Percentiles rank a stretch among this genome's conserved stretches.
Evolutionary conservation across 768 basidiomycete genomes (phyloP).

Genomic region (Suillus occidentalis): DNA sequence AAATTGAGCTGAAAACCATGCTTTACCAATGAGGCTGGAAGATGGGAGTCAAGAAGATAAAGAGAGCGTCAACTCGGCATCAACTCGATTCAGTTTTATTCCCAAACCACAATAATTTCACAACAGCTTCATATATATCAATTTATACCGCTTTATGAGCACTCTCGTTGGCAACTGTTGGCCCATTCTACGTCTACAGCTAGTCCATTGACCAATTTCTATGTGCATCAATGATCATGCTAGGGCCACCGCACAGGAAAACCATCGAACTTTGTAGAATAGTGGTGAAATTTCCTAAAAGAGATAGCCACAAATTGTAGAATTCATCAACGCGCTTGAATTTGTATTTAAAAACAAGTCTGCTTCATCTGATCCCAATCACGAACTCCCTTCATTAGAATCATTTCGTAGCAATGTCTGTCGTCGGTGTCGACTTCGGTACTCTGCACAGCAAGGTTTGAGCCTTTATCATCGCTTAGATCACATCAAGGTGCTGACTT

Average conservation of each 20-base stretch:
- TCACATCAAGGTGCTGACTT: background rate
- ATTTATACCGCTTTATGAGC: background rate
- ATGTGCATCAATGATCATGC: background rate
- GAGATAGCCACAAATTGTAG: background rate
- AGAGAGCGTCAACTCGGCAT: background rate
- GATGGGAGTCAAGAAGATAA: constrained; percentile 7
- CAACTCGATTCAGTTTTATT: background rate
- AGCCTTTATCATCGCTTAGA: constrained; percentile 7
- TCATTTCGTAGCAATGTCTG: constrained; percentile 60
- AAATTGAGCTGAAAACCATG: background rate
- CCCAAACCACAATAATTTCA: no score
- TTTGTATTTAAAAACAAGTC: constrained; percentile 14
- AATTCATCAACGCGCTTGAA: constrained; percentile 1
- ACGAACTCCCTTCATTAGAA: constrained; percentile 1
- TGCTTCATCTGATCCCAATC: constrained; percentile 1
- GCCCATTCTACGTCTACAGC: no score
- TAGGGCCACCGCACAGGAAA: background rate
- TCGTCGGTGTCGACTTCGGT: constrained; percentile 95
- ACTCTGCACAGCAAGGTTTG: constrained; percentile 83
- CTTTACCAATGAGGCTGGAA: constrained; percentile 3
- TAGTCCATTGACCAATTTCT: no score
- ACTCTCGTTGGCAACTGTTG: background rate
- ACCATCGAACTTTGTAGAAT: constrained; percentile 6
- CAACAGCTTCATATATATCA: background rate
- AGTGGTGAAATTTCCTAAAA: constrained; percentile 1